phyloP scores from a whole-genome alignment of 1,284 basidiomycete genomes.

The Cryptococcus maquisensis region DNA sequence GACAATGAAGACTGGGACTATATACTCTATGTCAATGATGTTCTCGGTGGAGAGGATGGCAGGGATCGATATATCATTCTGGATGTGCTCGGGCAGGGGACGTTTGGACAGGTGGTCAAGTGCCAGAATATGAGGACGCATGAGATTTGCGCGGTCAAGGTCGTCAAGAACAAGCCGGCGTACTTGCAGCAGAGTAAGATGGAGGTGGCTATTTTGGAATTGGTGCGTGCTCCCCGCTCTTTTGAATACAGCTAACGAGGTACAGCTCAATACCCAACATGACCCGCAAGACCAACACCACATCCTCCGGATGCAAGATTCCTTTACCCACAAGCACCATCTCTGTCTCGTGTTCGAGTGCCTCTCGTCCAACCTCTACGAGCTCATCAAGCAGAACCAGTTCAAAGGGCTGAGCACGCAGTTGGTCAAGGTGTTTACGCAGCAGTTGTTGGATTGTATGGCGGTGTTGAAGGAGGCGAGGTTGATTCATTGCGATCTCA shows the following conservation, averaged over 20 bases:
- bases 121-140: slow-evolving; percentile 99
- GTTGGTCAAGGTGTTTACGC: slow-evolving; percentile 96
- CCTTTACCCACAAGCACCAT: slow-evolving; percentile 95
- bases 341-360: slow-evolving; percentile 97
- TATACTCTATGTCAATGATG: slow-evolving; percentile 95
- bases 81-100: slow-evolving; percentile 96
- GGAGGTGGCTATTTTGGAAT: slow-evolving; percentile 96
- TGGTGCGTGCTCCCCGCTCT: slow-evolving; percentile 57
- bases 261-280: slow-evolving; percentile 80
- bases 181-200: slow-evolving; percentile 99
- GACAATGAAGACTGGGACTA: slow-evolving; percentile 98
- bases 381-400: slow-evolving; percentile 99
- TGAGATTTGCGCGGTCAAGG: slow-evolving; percentile 97
- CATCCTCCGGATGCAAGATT: slow-evolving; percentile 89
- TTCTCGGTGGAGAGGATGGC: slow-evolving; percentile 76
- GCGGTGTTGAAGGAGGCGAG: slow-evolving; percentile 90
- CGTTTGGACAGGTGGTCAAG: slow-evolving; percentile 98
- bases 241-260: slow-evolving; percentile 2
- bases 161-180: slow-evolving; percentile 99
- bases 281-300: slow-evolving; percentile 95
- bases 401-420: slow-evolving; percentile 96
- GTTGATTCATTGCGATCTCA: slow-evolving; percentile 96
- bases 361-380: slow-evolving; percentile 95
- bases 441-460: slow-evolving; percentile 87
- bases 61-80: slow-evolving; percentile 94